phyloP scores from a whole-genome alignment of 1,139 yeast genomes.

The Taiozyma sp. region DNA sequence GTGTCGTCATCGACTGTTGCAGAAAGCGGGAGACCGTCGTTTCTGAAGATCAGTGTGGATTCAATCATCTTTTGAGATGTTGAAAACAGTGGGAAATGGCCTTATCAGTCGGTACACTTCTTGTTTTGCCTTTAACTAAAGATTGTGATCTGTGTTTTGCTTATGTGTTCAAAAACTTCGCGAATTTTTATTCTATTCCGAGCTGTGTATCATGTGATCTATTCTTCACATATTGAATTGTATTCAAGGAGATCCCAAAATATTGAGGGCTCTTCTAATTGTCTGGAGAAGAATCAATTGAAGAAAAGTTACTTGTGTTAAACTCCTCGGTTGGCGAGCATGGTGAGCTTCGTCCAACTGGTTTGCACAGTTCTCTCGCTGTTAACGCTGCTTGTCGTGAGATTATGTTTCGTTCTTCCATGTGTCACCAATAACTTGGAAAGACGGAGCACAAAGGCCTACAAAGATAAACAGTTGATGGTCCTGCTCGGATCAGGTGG shows the following conservation, averaged over 20 bases:
- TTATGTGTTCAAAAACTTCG: background rate
- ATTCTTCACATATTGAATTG: too few species aligned
- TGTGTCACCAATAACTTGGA: constrained; percentile 1
- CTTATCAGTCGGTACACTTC: background rate
- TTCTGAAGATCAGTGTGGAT: constrained; percentile 67
- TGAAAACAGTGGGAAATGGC: background rate
- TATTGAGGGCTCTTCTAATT: background rate
- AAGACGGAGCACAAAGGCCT: background rate
- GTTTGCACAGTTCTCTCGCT: background rate
- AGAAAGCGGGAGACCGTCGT: constrained; percentile 82
- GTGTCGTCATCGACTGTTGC: constrained; percentile 90
- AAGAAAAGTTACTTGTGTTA: background rate
- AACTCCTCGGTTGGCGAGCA: background rate
- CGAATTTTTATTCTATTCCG: background rate
- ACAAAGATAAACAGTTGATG: constrained; percentile 31
- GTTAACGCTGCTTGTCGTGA: background rate
- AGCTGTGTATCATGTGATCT: too few species aligned
- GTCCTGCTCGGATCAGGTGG: constrained; percentile 83
- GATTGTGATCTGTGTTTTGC: background rate
- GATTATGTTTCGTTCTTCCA: constrained; percentile 1
- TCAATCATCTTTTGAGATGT: constrained; percentile 51
- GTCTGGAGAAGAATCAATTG: background rate
- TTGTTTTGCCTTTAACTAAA: background rate
- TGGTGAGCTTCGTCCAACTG: background rate
- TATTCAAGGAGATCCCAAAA: too few species aligned